A percentile compares a stretch with the other conserved stretches of the same genome.
These are phyloP conservation scores for Larix sibirica DNA, from an alignment of 83 land plant genomes.

Conservation along the genomic window DNA sequence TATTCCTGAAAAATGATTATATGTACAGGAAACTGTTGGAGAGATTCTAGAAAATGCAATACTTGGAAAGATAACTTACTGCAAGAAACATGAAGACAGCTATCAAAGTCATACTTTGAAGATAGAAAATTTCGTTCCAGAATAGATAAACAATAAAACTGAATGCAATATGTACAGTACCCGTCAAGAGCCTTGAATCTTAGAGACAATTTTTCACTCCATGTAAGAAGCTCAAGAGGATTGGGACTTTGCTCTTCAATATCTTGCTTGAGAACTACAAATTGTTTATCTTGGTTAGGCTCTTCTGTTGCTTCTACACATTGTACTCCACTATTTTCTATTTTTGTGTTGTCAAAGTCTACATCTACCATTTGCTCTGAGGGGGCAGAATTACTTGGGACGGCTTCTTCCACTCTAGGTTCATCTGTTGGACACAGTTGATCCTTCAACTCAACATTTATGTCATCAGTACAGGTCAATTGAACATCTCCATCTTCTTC, in stretches of 20 bases:
- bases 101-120: constrained; percentile 1
- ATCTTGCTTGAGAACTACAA: background rate
- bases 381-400: background rate
- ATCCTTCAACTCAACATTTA: background rate
- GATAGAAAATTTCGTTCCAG: background rate
- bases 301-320: background rate
- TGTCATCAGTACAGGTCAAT: background rate
- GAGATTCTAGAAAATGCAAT: background rate
- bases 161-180: constrained; percentile 24
- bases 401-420: background rate
- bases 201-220: constrained; percentile 50
- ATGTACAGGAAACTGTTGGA: background rate
- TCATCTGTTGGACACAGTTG: background rate
- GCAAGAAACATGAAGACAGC: background rate
- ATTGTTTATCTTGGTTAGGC: background rate
- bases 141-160: background rate
- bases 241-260: constrained; percentile 3
- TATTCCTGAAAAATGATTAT: constrained; percentile 22
- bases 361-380: background rate
- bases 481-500: background rate
- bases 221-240: constrained; percentile 28
- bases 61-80: background rate
- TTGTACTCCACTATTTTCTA: background rate
- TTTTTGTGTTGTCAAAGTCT: background rate
- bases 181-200: constrained; percentile 38